phyloP scores from a whole-genome alignment of 1,139 yeast genomes.

The Kurtzmaniella quercitrusa region DNA sequence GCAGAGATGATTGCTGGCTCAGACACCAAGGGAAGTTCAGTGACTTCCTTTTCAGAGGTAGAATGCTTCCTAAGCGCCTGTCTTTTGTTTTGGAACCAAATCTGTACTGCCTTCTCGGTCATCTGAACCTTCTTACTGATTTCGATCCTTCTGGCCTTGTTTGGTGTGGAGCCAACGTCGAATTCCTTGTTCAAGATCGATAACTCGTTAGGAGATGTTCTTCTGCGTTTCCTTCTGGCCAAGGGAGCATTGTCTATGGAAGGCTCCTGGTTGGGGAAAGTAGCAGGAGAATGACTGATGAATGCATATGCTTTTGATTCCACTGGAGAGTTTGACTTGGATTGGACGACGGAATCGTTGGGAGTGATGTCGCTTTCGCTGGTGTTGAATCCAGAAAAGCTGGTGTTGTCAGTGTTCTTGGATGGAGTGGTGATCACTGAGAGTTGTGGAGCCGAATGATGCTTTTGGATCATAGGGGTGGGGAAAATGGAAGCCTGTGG shows the following conservation, averaged over 20 bases:
- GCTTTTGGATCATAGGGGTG: conserved; percentile 1
- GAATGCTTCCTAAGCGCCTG: conserved; percentile 67
- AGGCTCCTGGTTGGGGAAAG: conserved; percentile 82
- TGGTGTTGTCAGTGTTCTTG: conserved; percentile 3
- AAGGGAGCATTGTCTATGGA: conserved; percentile 82
- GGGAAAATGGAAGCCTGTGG: not conserved
- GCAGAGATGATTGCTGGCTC: conserved; percentile 10
- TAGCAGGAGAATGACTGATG: conserved; percentile 85
- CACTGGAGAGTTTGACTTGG: conserved; percentile 8
- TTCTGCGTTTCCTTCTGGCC: conserved; percentile 90
- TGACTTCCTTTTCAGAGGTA: conserved; percentile 37
- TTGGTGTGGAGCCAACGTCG: conserved; percentile 73
- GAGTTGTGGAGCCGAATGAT: conserved; percentile 7
- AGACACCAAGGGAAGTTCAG: conserved; percentile 31
- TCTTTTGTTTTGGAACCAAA: conserved; percentile 96
- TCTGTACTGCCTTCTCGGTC: conserved; percentile 97
- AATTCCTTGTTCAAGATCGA: conserved; percentile 78
- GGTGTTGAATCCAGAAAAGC: conserved; percentile 9
- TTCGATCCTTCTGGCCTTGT: conserved; percentile 65
- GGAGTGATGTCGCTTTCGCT: conserved; percentile 7
- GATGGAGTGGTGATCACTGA: conserved; percentile 5
- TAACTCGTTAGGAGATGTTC: conserved; percentile 87
- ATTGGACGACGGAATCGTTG: conserved; percentile 3
- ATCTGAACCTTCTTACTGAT: conserved; percentile 78
- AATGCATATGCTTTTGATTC: conserved; percentile 65